A percentile compares a stretch with the other conserved stretches of the same genome.
These are phyloP conservation scores for Kuraishia piskuri DNA, from an alignment of 805 yeast genomes.

Conservation along the genomic window DNA sequence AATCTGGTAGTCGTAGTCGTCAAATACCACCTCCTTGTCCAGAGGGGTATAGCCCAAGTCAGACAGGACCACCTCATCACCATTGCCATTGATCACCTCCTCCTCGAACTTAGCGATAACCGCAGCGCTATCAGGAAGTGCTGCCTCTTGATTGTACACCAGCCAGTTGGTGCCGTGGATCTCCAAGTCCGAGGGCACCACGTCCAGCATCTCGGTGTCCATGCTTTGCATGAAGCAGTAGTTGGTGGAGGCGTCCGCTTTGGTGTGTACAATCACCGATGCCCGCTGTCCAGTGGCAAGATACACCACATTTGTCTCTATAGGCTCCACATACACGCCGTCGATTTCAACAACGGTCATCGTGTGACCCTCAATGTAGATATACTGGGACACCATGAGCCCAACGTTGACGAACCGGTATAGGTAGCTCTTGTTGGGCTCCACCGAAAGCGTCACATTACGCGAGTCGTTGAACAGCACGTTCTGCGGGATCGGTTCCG, in stretches of 20 bases:
- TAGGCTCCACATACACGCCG: constrained; percentile 77
- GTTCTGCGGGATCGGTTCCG: constrained; percentile 91
- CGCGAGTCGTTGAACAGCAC: constrained; percentile 75
- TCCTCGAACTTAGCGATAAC: constrained; percentile 52
- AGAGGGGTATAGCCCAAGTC: constrained; percentile 38
- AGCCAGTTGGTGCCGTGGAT: constrained; percentile 48
- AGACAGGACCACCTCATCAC: constrained; percentile 25
- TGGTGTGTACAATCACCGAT: constrained; percentile 62
- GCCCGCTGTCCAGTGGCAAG: constrained; percentile 91
- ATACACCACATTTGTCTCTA: constrained; percentile 61
- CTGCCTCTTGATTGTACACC: constrained; percentile 33
- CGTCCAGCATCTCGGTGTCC: constrained; percentile 64
- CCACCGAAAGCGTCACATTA: constrained; percentile 66
- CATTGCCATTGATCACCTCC: constrained; percentile 43
- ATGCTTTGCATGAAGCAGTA: constrained; percentile 54
- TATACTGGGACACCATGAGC: constrained; percentile 84
- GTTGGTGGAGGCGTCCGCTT: constrained; percentile 32
- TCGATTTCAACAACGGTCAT: constrained; percentile 87
- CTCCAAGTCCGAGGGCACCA: constrained; percentile 49
- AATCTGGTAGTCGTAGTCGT: constrained; percentile 55
- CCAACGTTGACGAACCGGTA: constrained; percentile 79
- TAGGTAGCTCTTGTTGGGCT: constrained; percentile 81
- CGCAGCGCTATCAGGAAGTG: constrained; percentile 26
- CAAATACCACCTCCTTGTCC: constrained; percentile 30
- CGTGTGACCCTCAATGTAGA: constrained; percentile 83